These are phyloP conservation scores for Vachellia pachyceras DNA, from an alignment of 306 rosid genomes.

Conservation along the genomic window DNA sequence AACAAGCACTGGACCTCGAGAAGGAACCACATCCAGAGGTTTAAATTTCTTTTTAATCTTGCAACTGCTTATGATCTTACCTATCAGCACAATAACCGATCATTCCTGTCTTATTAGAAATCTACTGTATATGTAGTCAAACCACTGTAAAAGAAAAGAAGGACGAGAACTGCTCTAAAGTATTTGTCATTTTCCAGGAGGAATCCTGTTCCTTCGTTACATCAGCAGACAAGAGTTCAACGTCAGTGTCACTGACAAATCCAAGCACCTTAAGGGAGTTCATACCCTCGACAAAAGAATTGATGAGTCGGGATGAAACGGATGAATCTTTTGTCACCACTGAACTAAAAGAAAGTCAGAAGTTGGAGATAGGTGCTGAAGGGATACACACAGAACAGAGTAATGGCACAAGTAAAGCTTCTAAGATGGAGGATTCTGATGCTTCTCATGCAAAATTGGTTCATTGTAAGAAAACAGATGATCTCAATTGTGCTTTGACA, in stretches of 20 bases:
- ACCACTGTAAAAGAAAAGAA: conserved; percentile 55
- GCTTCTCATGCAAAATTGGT: conserved; percentile 50
- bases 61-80: conserved; percentile 16
- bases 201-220: conserved; percentile 63
- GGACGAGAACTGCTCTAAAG: conserved; percentile 59
- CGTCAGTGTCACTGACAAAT: conserved; percentile 47
- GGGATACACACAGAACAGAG: conserved; percentile 49
- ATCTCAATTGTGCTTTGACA: conserved; percentile 56
- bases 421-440: conserved; percentile 51
- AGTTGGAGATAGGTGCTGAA: conserved; percentile 57
- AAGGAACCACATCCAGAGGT: conserved; percentile 79
- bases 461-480: conserved; percentile 60
- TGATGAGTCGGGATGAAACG: conserved; percentile 48
- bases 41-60: conserved; percentile 34
- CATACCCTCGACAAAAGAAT: conserved; percentile 67
- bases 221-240: conserved; percentile 59
- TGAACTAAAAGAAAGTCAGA: conserved; percentile 57
- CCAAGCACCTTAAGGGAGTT: conserved; percentile 58
- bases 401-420: conserved; percentile 51
- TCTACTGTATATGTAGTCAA: conserved; percentile 56
- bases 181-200: conserved; percentile 58
- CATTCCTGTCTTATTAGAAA: conserved; percentile 49
- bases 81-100: conserved; percentile 29
- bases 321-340: conserved; percentile 53
- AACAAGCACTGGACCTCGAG: conserved; percentile 70